Conservation (phyloP, 2,329 filamentous ascomycete species). For the Neofusicoccum umdonicola region DNA sequence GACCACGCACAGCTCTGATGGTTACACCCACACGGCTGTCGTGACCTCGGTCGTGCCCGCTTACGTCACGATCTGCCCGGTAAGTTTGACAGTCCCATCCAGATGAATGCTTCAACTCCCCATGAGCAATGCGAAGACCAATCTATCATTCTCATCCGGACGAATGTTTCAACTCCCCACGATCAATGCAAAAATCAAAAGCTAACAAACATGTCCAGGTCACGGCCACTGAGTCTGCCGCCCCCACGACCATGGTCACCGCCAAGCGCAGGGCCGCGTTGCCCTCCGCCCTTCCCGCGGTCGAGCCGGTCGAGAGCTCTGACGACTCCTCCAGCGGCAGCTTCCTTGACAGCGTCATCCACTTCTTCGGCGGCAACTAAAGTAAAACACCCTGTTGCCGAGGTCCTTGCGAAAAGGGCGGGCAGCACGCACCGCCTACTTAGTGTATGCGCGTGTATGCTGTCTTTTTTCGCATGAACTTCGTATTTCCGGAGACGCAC, state of each 20-base stretch:
- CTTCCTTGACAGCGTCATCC: background rate
- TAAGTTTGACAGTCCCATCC: background rate
- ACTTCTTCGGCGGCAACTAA: background rate
- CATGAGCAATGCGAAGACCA: too few species aligned
- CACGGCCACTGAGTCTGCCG: background rate
- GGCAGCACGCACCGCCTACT: too few species aligned
- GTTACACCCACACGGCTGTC: background rate
- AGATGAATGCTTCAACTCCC: background rate
- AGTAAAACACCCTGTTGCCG: too few species aligned
- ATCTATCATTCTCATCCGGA: too few species aligned
- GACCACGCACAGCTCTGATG: background rate
- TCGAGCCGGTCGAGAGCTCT: background rate
- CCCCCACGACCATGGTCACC: background rate
- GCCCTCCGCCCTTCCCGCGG: background rate
- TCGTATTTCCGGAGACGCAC: too few species aligned
- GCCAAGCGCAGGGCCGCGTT: constrained; percentile 8
- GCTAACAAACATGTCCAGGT: background rate
- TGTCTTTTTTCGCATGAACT: too few species aligned
- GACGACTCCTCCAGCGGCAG: background rate
- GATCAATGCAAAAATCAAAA: background rate
- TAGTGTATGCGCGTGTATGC: too few species aligned
- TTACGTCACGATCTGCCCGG: constrained; percentile 10
- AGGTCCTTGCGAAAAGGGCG: too few species aligned
- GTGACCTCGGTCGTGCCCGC: constrained; percentile 5
- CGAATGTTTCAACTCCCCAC: background rate